Conservation (phyloP, 352 stramenopile species). For the Phytophthora ohioensis region DNA sequence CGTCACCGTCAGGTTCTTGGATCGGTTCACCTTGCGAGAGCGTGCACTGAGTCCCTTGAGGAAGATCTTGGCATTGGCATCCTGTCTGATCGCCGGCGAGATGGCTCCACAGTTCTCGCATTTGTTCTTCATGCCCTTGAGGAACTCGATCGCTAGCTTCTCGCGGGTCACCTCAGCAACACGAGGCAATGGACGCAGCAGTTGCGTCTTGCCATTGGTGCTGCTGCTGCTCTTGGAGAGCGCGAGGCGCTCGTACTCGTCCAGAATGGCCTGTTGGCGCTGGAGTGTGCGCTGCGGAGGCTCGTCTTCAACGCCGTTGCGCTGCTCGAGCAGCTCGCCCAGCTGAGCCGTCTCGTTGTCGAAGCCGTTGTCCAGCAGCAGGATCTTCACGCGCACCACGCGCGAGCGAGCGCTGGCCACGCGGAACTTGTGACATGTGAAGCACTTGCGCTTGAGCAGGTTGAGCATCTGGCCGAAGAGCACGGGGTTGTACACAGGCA, state of each 20-base stretch:
- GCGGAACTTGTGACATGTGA: conserved; percentile 98
- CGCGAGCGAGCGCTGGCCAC: conserved; percentile 76
- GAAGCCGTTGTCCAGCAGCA: conserved; percentile 92
- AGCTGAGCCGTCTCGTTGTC: conserved; percentile 82
- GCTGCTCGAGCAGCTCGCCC: conserved; percentile 84
- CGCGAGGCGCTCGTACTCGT: conserved; percentile 90
- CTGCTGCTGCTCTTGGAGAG: conserved; percentile 54
- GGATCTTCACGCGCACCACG: conserved; percentile 91
- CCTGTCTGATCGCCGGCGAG: conserved; percentile 96
- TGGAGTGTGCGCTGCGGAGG: conserved; percentile 73
- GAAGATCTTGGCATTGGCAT: conserved; percentile 98
- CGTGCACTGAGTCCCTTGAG: conserved; percentile 87
- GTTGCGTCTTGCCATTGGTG: conserved; percentile 35
- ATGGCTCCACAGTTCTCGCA: conserved; percentile 98
- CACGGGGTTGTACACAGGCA: conserved; percentile 98
- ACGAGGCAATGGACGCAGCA: conserved; percentile 62
- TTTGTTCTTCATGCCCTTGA: conserved; percentile 92
- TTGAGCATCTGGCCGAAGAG: conserved; percentile 96
- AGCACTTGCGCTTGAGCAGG: conserved; percentile 98
- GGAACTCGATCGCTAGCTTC: conserved; percentile 90
- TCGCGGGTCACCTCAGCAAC: conserved; percentile 78
- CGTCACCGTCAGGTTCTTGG: conserved; percentile 84
- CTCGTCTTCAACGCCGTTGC: conserved; percentile 89
- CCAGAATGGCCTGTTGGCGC: conserved; percentile 87
- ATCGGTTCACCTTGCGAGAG: conserved; percentile 83